phyloP scores from a whole-genome alignment of 2,329 filamentous ascomycete genomes.

The Aaosphaeria arxii region DNA sequence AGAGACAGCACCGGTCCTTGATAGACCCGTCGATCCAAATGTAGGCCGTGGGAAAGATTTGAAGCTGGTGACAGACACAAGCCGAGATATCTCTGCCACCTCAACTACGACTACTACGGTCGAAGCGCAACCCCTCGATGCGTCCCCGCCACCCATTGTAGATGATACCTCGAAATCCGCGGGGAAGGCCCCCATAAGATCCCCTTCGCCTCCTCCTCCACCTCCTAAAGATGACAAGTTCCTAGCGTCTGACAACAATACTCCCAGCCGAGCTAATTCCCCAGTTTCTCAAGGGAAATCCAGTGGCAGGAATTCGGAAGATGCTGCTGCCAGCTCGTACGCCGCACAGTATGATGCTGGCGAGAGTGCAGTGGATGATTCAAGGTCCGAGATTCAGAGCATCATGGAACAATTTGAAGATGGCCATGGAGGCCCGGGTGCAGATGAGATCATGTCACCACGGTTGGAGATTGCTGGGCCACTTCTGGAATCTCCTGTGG shows the following conservation, averaged over 20 bases:
- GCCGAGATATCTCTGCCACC: no score
- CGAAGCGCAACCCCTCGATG: no score
- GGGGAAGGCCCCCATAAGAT: constrained; percentile 27
- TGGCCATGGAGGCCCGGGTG: constrained; percentile 66
- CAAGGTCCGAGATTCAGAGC: constrained; percentile 84
- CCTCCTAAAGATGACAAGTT: constrained; percentile 53
- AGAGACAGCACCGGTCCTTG: no score
- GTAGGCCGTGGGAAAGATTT: no score
- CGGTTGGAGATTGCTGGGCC: constrained; percentile 80
- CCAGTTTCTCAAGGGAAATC: constrained; percentile 35
- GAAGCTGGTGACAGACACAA: no score
- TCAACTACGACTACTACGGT: no score
- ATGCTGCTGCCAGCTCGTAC: constrained; percentile 30
- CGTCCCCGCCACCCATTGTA: constrained; percentile 21
- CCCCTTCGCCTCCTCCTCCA: constrained; percentile 45
- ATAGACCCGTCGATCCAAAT: no score
- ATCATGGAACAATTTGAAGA: constrained; percentile 97
- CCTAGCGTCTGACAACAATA: constrained; percentile 37
- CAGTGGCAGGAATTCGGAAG: constrained; percentile 37
- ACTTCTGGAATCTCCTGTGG: constrained; percentile 62
- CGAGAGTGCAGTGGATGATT: constrained; percentile 51
- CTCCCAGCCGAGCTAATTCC: constrained; percentile 40
- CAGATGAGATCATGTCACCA: constrained; percentile 89
- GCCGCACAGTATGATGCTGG: constrained; percentile 50
- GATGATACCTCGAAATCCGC: constrained; percentile 19